These are phyloP conservation scores for Orbilia javanica DNA, from an alignment of 2,329 filamentous ascomycete species.

Conservation along the genomic window DNA sequence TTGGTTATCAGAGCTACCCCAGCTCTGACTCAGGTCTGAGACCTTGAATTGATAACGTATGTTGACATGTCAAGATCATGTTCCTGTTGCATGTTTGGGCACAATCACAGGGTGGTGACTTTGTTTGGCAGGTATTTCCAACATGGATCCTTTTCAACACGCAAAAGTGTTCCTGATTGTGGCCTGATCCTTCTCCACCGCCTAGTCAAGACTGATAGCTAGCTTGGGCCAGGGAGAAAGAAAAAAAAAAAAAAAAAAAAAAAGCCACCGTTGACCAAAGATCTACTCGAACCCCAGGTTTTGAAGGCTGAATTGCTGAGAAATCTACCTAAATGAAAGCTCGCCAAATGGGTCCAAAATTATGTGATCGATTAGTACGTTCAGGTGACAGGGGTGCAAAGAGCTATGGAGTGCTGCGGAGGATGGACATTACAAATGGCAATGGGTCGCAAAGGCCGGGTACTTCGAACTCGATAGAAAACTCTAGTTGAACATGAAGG, in stretches of 20 bases:
- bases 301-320: slow-evolving; percentile 33
- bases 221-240: neutral
- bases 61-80: slow-evolving; percentile 23
- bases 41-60: neutral
- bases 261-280: neutral
- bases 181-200: slow-evolving; percentile 39
- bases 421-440: neutral
- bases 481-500: neutral
- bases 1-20: neutral
- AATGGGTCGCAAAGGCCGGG: neutral
- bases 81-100: slow-evolving; percentile 3
- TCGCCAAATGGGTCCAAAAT: slow-evolving; percentile 43
- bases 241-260: slow-evolving; percentile 4
- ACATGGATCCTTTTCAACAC: slow-evolving; percentile 9
- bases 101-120: slow-evolving; percentile 12
- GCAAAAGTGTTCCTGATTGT: slow-evolving; percentile 43
- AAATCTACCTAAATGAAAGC: slow-evolving; percentile 22
- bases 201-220: no score
- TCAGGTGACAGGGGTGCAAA: slow-evolving; percentile 4
- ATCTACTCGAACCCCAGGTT: slow-evolving; percentile 11
- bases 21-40: slow-evolving; percentile 9
- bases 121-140: slow-evolving; percentile 4
- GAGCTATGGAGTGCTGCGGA: neutral
- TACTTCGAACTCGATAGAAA: slow-evolving; percentile 4
- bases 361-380: slow-evolving; percentile 32